Conservation (phyloP, 208 protist species). For the Borovskyia barvae region DNA sequence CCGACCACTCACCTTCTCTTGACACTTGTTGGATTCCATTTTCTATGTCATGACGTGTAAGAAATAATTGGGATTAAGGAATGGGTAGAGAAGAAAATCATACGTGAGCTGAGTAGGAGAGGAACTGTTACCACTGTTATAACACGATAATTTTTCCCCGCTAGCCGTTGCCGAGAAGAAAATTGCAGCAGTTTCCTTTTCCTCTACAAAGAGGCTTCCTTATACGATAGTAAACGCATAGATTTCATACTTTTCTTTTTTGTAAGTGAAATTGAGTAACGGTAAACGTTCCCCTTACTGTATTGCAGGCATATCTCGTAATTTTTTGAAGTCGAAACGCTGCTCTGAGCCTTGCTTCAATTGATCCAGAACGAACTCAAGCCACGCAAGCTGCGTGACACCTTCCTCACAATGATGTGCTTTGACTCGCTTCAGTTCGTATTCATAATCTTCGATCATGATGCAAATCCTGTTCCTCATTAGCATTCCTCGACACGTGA, state of each 20-base stretch:
- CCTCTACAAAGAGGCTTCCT: slow-evolving; percentile 19
- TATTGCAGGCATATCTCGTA: slow-evolving; percentile 36
- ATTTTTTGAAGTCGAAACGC: slow-evolving; percentile 85
- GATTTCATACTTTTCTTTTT: not conserved
- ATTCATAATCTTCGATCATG: slow-evolving; percentile 92
- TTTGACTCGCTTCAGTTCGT: slow-evolving; percentile 89
- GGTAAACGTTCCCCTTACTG: not conserved
- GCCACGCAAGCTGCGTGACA: slow-evolving; percentile 83
- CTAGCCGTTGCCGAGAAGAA: no score
- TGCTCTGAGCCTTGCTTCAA: slow-evolving; percentile 77
- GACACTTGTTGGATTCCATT: slow-evolving; percentile 40
- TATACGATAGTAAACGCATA: no score
- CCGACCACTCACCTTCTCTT: slow-evolving; percentile 49
- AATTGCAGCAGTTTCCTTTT: no score
- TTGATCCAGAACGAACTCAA: slow-evolving; percentile 88
- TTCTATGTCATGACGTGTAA: not conserved
- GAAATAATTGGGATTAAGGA: not conserved
- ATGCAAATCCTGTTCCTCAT: slow-evolving; percentile 86
- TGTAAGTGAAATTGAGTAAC: not conserved
- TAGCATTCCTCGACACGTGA: slow-evolving; percentile 84
- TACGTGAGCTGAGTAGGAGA: no score
- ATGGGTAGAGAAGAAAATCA: slow-evolving; percentile 4
- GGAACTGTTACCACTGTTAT: no score
- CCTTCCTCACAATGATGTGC: slow-evolving; percentile 88
- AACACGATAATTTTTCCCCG: no score